These are phyloP conservation scores for Nicotiana knightiana DNA, from an alignment of 257 asterid genomes.

Conservation along the genomic window DNA sequence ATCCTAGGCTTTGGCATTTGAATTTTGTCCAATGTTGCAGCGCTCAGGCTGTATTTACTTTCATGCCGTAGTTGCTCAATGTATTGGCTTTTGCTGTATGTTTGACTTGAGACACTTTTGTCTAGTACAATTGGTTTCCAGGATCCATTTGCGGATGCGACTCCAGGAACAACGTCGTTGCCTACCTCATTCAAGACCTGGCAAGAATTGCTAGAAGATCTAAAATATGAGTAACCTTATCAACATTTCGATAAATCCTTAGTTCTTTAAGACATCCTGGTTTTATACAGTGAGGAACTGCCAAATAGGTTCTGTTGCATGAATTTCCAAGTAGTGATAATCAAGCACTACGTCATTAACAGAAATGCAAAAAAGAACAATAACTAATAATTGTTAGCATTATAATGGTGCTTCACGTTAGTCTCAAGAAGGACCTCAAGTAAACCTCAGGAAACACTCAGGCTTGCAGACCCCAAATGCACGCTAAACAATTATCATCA, in stretches of 20 bases:
- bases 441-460: too few relatives aligned
- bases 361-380: neutral
- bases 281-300: slow-evolving; percentile 15
- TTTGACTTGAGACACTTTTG: neutral
- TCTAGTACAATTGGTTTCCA: neutral
- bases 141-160: slow-evolving; percentile 10
- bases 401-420: too few relatives aligned
- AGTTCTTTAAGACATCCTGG: neutral
- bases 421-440: too few relatives aligned
- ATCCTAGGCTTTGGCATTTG: neutral
- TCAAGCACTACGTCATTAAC: slow-evolving; percentile 5
- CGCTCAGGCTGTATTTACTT: neutral
- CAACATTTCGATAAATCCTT: slow-evolving; percentile 3
- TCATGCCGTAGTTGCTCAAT: neutral
- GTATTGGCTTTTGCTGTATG: neutral
- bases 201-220: neutral
- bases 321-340: slow-evolving; percentile 5
- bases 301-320: slow-evolving; percentile 10
- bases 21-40: neutral
- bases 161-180: slow-evolving; percentile 5
- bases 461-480: too few relatives aligned
- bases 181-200: slow-evolving; percentile 13
- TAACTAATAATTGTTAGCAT: neutral
- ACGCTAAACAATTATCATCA: too few relatives aligned
- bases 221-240: neutral